Evolutionary conservation across 129 eudicot species (phyloP), one percentile per base, ranked within the genome.

Genomic region (Flaveria trinervia): DNA sequence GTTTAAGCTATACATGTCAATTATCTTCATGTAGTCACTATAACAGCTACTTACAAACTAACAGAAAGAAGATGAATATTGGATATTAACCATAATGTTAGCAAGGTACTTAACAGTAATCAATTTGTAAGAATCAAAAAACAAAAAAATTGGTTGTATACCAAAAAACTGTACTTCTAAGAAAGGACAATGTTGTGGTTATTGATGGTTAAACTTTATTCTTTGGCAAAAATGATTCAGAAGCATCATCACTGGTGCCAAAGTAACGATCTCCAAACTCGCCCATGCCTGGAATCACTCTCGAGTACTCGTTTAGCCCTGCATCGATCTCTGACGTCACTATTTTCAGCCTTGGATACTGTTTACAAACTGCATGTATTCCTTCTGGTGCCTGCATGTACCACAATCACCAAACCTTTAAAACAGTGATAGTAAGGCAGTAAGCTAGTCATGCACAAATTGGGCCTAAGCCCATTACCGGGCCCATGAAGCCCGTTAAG

Each of bases 321-420:
- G 61, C 64, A 70, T 93, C 97, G 3, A 93, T 93, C 88, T 93
- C 98, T 3, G 98, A 90, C 46, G 97, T 93, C 60, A 93, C 97
- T 17, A 93, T 88, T 69, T 93, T 93, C 23, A 93, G 68, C 77
- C 89, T 82, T 5, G 98, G 98, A 57, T 74, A 90, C 73, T 84
- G 87, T 77, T 81, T 87, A 60, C 97, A 88, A 55, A 93, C 92
- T 7, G 84, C 76, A 74, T 90, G 92, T 72, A 93, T 75, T 67
- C 98, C 98, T 83, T 90, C 92, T 9, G 98, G 97, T 48, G 97
- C 92, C 98, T 93, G 86, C 87, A 76, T 90, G 86, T 85, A 73
- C 50, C 62, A 44, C 68, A 16, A 67, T 16, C 41, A 62, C 30
- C 56, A 7, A 33, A 51, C n/a, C n/a, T 70, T 65, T 22, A 41